Evolutionary conservation across 2,329 filamentous ascomycete species (phyloP), one percentile per base, ranked within the genome.

Genomic region (Ceratocystis variospora): DNA sequence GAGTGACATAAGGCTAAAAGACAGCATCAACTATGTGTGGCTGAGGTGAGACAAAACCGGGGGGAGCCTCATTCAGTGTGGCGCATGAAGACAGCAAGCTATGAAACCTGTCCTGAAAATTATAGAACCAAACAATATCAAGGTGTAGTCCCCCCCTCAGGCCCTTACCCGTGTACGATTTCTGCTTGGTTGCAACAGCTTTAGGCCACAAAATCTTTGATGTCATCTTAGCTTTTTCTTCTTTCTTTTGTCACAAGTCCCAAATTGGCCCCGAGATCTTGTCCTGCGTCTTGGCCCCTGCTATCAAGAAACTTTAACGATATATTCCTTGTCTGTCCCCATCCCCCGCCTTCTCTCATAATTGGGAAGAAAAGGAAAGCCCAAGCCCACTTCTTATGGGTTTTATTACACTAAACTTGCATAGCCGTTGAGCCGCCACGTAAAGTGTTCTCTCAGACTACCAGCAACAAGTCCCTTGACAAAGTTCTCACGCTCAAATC

Each of bases 401-500:
- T 41, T 37, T 61, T 33, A 41, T 46, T 45, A 65, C 55, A 25
- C 19, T 62, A 45, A 62, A 55, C 33, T 46, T 48, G 22, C 25
- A n/a, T 37, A 41, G 45, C 19, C 48, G 19, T 53, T 46, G 45
- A 65, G 55, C 63, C 55, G 63, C 63, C 63, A 65, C 63, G 63
- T 66, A 62, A 46, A 62, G 55, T 66, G 55, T 62, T 63, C 28
- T 50, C 45, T 53, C 62, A 44, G 41, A 31, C 25, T 59, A 59
- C 15, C 55, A 8, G 33, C 25, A 59, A 31, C 55, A 15, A 62
- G 19, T 33, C 3, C 61, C n/a, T 55, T 33, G 5, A 45, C 22
- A n/a, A 37, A 31, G 44, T 8, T 66, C 57, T 33, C 50, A 25
- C 37, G 61, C 68, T 68, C 55, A 61, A 33, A 19, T 17, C 44